Evolutionary conservation across 2,329 filamentous ascomycete species (phyloP).

Genomic region (Rhynchosporium graminicola): DNA sequence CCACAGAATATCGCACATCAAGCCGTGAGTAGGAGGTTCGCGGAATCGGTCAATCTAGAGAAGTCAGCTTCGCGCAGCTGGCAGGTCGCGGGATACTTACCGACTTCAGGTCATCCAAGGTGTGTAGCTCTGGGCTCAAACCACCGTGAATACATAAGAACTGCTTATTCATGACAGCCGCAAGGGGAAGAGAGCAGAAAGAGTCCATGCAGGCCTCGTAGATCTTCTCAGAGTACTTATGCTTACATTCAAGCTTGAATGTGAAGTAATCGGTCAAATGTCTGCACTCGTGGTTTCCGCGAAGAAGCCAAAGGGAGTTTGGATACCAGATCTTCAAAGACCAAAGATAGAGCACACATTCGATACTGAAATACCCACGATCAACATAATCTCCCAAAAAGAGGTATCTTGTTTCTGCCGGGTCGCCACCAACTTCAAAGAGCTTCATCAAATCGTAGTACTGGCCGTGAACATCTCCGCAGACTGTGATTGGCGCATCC

Average conservation of each 20-base stretch:
- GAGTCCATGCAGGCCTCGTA: constrained; percentile 99
- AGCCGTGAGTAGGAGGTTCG: constrained; percentile 92
- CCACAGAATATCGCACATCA: constrained; percentile 99
- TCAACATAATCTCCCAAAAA: constrained; percentile 99
- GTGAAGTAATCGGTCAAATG: constrained; percentile 99
- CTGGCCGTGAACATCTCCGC: constrained; percentile 96
- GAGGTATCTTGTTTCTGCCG: constrained; percentile 91
- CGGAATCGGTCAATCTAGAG: constrained; percentile 91
- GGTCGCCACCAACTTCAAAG: constrained; percentile 97
- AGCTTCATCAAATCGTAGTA: constrained; percentile 99
- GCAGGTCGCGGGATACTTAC: constrained; percentile 50
- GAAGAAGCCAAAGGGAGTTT: constrained; percentile 92
- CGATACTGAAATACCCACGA: constrained; percentile 97
- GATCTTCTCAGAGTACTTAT: constrained; percentile 95
- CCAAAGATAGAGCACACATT: constrained; percentile 98
- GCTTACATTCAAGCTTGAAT: constrained; percentile 99
- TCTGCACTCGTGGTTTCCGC: constrained; percentile 97
- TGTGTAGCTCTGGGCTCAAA: constrained; percentile 92
- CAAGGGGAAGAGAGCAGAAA: constrained; percentile 90
- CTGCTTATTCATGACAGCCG: constrained; percentile 99
- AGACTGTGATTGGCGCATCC: constrained; percentile 98
- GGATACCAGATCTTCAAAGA: constrained; percentile 99
- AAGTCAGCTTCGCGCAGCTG: constrained; percentile 7
- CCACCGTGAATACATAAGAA: constrained; percentile 98
- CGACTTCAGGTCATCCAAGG: constrained; percentile 87